Evolutionary conservation across 2,329 filamentous ascomycete species (phyloP), one percentile per base, ranked within the genome.

Genomic region (Botrytis deweyae): DNA sequence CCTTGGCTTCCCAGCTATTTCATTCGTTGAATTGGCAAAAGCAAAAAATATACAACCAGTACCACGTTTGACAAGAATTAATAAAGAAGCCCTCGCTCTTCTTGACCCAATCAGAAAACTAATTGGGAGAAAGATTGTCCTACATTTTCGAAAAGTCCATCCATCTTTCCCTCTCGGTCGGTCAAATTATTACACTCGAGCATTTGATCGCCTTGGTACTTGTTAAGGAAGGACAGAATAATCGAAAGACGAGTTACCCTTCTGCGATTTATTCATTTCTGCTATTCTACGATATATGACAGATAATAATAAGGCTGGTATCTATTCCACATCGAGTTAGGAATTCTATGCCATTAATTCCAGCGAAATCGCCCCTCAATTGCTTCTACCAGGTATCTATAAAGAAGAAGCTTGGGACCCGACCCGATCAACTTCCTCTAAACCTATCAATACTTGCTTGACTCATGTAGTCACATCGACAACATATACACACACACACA

Each of bases 171-270:
- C n/a, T 58, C 52, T 58, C 52, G 52, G 52, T 58, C 65, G 65
- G 65, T 67, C 65, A n/a, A 67, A 67, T 67, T 55, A 55, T 55
- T 62, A 62, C 59, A 62, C 36, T 22, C 59, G 59, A 62, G 36
- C 38, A n/a, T 38, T 38, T n/a, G 22, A n/a, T 40, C 36, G 38
- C 36, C 22, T 25, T 62, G 36, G 20, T 16, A 40, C 38, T 42
- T n/a, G 6, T 42, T n/a, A 12, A 36, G 58, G 33, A 38, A 38
- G 58, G 33, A 61, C 58, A 36, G 58, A 36, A 38, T 22, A 22
- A 61, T 59, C 58, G 33, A 33, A 20, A 61, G 36, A 10, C 1
- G 36, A 61, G 33, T 36, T 36, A 36, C 2, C 59, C 33, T 40
- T 8, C 20, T 36, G 18, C 18, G 7, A 44, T 44, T 20, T 25